Evolutionary conservation across 1,139 yeast genomes (phyloP), one percentile per base, ranked within the genome.

Genomic region (Yamadazyma sp.): DNA sequence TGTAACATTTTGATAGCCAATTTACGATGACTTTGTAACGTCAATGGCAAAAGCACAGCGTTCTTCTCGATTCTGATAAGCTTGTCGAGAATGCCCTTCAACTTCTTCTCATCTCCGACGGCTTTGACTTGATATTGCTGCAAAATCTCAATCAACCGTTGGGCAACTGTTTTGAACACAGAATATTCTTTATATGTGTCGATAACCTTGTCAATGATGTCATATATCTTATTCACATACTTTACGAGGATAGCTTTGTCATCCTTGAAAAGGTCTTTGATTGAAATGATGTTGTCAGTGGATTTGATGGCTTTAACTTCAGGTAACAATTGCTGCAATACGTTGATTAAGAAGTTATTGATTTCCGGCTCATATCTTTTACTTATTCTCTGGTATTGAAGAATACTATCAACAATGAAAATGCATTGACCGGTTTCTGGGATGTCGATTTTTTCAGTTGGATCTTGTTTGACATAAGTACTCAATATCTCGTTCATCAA

Each of bases 21-120:
- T 25, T 95, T 88, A 55, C 79, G 80, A 65, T 91, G 97, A n/a
- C 78, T 68, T 66, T 94, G 99, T 48, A 92, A 73, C n/a, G 81
- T 68, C 50, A 92, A 74, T 42, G 97, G 97, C 44, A 92, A 80
- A 41, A 77, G 80, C 17, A 65, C 62, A 4, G 42, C 46, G 43
- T 62, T 64, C 11, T 36, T 38, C 11, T 49, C 43, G 45, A 87
- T 69, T 41, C 73, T 80, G 38, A 62, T 53, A 33, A 84, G 56
- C 50, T 79, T 83, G 22, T 60, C 62, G 33, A 82, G 58, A 47
- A 78, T 34, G 5, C 23, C 20, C n/a, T 24, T 25, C 9, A 44
- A 27, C 17, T 35, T 25, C 1, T 34, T 24, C 5, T 9, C 5
- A 23, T 40, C 26, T 8, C 45, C 49, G 6, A 40, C 30, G 17